Base-by-base conservation (phyloP, 2,329 filamentous ascomycete genomes). In the Lachnellula subtilissima region DNA sequence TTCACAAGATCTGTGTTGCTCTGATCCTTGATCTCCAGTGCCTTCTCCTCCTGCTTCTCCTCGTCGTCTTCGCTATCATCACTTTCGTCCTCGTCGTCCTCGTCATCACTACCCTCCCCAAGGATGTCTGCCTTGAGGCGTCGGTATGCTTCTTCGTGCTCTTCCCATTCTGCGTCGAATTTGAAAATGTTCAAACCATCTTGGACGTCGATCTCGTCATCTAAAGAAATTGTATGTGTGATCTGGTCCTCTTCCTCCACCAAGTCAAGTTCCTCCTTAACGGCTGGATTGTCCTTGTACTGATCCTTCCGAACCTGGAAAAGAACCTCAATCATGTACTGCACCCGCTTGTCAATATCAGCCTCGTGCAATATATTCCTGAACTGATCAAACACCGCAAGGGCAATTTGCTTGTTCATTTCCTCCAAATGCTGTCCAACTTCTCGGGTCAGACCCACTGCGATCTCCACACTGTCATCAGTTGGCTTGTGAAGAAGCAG, bases 231-330 rank as follows among this genome's bases (percentile, higher is more conserved):
- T 54, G 85, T 82, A 74, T 99, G 94, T 1, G 94, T 97, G 66
- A 97, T 96, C 71, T 97, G 94, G 69, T 99, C 94, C 72, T 97
- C 93, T 73, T 99, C 94, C 73, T 97, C 93, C 8, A 99, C 90
- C 47, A 99, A 73, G 73, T 99, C 94, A 55, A 99, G 77, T 71
- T 99, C 94, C 69, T 97, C 92, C 71, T 86, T 92, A 65, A 97
- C 78, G 0, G 91, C 87, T 17, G 87, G 91, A 67, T 97, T 91
- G 67, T 97, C 91, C 76, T 96, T 96, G 78, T 96, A 99, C 67
- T 88, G 88, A 74, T 97, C 93, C 74, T 97, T 96, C 61, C 94
- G 84, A 54, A 97, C 88, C 75, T 99, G 92, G 71, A 99, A 99
- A 45, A 99, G 76, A 5, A 97, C 94, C 72, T 99, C 94, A 55